A percentile compares a stretch with the other conserved stretches of the same genome.
These are phyloP conservation scores for Neurospora sp. DNA, from an alignment of 495 filamentous ascomycete genomes.

Conservation along the genomic window DNA sequence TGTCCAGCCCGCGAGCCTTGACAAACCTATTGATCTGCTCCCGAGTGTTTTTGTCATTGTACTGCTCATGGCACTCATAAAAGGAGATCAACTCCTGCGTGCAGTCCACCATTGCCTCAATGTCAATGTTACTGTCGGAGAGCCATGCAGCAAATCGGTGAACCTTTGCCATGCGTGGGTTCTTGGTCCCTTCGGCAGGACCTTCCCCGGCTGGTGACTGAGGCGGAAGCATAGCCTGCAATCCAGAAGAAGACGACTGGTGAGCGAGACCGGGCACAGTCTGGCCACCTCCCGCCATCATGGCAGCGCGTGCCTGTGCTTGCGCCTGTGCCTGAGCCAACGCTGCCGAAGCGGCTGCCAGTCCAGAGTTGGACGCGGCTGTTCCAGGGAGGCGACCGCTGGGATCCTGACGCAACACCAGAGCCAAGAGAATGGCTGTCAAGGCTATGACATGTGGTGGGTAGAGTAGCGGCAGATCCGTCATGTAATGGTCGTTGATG, in stretches of 20 bases:
- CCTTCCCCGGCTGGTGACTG: constrained; percentile 5
- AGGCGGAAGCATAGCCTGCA: neutral
- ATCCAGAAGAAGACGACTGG: neutral
- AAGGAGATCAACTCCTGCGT: constrained; percentile 92
- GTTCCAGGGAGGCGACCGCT: neutral
- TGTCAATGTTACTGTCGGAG: constrained; percentile 85
- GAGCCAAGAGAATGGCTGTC: constrained; percentile 76
- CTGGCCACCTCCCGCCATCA: constrained; percentile 5
- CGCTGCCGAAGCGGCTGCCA: constrained; percentile 31
- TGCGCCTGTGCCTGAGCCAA: constrained; percentile 30
- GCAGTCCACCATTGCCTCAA: constrained; percentile 84
- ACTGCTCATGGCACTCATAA: constrained; percentile 86
- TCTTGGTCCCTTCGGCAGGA: constrained; percentile 11
- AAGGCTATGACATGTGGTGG: constrained; percentile 85
- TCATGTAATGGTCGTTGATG: constrained; percentile 95
- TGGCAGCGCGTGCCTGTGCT: constrained; percentile 17
- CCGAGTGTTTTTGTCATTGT: constrained; percentile 61
- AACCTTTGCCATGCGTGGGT: constrained; percentile 41
- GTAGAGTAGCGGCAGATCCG: constrained; percentile 80
- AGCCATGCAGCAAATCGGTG: constrained; percentile 75
- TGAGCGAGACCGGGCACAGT: constrained; percentile 1
- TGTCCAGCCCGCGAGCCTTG: constrained; percentile 72
- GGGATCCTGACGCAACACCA: constrained; percentile 53
- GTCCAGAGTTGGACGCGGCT: constrained; percentile 17
- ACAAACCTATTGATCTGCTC: constrained; percentile 71